Base-by-base conservation (phyloP, 331 rosid species). In the Arachis monticola region DNA sequence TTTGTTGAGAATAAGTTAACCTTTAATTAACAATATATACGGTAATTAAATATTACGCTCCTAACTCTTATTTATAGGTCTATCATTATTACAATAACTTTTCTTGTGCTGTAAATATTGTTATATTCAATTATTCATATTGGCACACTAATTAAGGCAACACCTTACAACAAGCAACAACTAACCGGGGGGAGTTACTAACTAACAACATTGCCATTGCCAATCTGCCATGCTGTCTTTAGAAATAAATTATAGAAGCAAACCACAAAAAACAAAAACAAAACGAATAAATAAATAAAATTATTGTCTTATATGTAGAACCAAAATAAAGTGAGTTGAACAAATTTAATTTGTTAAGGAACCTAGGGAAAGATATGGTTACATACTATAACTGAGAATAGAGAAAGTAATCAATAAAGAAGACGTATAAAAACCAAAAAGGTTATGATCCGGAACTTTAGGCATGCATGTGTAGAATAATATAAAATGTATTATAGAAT, bases 401-500 rank as follows among this genome's bases (percentile, higher is more conserved):
- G 40, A 57, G 70, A 22, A 17, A 17, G 22, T 17, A 35, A 35
- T 35, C 4, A 53, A 5, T 14, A 53, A 41, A 27, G n/a, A 52
- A 44, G 46, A 11, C 1, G 40, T 35, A 35, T 35, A 35, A 27
- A 42, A 8, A 51, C 2, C 47, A 22, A 41, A 73, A 48, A 10
- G 35, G 1, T 53, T 22, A 22, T 70, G 57, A 64, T 61, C 74
- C 73, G 53, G 30, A 79, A 67, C 65, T 52, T 11, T 55, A 57
- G 86, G 78, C 78, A 56, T 60, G 78, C 78, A 56, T 60, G 14
- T 46, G 12, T 9, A 53, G 1, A 4, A 67, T 7, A 48, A 6
- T n/a, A 53, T 7, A 50, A 17, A 17, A 17, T 17, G 32, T 59
- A 8, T 47, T 8, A 10, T 11, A 22, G 1, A 11, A 32, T 32